These are phyloP conservation scores for Naganishia vaughanmartiniae DNA, from an alignment of 768 basidiomycete genomes.

Conservation along the genomic window DNA sequence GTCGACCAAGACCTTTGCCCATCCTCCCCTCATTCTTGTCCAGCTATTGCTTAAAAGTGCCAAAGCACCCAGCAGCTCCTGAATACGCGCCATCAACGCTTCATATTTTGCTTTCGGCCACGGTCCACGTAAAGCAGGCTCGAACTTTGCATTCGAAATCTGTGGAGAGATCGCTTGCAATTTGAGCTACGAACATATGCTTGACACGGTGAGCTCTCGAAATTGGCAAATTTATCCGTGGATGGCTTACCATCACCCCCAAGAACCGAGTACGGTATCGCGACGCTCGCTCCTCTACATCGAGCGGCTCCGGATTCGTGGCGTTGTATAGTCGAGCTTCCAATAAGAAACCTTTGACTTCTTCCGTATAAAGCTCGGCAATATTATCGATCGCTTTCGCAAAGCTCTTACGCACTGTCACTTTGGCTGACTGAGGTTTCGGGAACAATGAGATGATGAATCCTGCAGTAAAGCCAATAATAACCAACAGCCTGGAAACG, in stretches of 20 bases:
- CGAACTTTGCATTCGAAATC: slow-evolving; percentile 29
- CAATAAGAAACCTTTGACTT: slow-evolving; percentile 33
- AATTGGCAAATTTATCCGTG: background rate
- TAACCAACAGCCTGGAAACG: slow-evolving; percentile 36
- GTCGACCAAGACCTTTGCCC: slow-evolving; percentile 55
- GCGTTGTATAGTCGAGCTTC: slow-evolving; percentile 32
- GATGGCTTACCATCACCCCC: slow-evolving; percentile 39
- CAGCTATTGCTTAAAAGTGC: slow-evolving; percentile 53
- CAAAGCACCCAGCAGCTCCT: slow-evolving; percentile 55
- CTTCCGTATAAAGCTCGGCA: slow-evolving; percentile 53
- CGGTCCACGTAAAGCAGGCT: slow-evolving; percentile 53
- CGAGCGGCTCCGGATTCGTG: slow-evolving; percentile 26
- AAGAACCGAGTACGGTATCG: slow-evolving; percentile 41
- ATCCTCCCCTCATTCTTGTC: slow-evolving; percentile 54
- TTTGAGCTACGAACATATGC: slow-evolving; percentile 4
- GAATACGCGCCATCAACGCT: slow-evolving; percentile 54
- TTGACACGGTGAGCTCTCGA: background rate
- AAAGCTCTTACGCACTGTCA: slow-evolving; percentile 56
- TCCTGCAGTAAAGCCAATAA: slow-evolving; percentile 57
- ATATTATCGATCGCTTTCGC: slow-evolving; percentile 55
- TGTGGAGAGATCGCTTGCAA: slow-evolving; percentile 29
- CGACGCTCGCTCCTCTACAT: slow-evolving; percentile 42
- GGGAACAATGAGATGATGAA: slow-evolving; percentile 62
- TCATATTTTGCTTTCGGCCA: slow-evolving; percentile 60
- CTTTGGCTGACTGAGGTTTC: slow-evolving; percentile 57